Evolutionary conservation across 306 rosid genomes (phyloP).

Genomic region (Fragaria vesca): DNA sequence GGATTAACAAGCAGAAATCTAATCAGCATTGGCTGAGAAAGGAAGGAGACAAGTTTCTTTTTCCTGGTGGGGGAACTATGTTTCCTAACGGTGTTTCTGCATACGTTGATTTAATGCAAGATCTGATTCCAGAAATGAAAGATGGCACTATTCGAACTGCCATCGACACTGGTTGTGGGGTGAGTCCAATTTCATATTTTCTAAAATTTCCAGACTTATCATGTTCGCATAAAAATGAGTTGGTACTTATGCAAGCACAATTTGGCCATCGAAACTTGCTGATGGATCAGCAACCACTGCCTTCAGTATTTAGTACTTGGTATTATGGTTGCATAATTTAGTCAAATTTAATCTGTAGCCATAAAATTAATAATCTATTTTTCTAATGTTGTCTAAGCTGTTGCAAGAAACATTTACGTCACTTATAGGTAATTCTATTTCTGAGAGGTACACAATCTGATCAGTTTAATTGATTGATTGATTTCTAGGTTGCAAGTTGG

Average conservation of each 20-base stretch:
- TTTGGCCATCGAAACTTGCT: constrained; percentile 5
- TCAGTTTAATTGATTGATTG: constrained; percentile 14
- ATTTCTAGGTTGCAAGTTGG: constrained; percentile 95
- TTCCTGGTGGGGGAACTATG: constrained; percentile 99
- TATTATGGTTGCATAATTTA: background rate
- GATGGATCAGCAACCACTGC: background rate
- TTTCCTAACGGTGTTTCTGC: constrained; percentile 92
- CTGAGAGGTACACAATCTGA: constrained; percentile 13
- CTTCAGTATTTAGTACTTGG: background rate
- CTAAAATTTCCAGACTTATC: background rate
- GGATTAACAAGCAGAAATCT: constrained; percentile 94
- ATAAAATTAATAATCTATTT: background rate
- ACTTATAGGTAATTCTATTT: background rate
- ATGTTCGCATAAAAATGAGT: background rate
- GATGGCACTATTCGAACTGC: constrained; percentile 94
- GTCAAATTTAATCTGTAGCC: background rate
- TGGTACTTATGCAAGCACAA: no score
- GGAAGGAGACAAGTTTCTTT: constrained; percentile 94
- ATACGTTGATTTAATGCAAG: constrained; percentile 85
- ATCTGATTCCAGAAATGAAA: constrained; percentile 89
- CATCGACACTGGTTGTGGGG: constrained; percentile 99
- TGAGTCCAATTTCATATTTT: constrained; percentile 42
- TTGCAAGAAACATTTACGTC: background rate
- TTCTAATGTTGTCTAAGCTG: background rate
- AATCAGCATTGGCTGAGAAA: constrained; percentile 94